These are phyloP conservation scores for Boletus subcaerulescens DNA, from an alignment of 768 basidiomycete genomes.

Conservation along the genomic window DNA sequence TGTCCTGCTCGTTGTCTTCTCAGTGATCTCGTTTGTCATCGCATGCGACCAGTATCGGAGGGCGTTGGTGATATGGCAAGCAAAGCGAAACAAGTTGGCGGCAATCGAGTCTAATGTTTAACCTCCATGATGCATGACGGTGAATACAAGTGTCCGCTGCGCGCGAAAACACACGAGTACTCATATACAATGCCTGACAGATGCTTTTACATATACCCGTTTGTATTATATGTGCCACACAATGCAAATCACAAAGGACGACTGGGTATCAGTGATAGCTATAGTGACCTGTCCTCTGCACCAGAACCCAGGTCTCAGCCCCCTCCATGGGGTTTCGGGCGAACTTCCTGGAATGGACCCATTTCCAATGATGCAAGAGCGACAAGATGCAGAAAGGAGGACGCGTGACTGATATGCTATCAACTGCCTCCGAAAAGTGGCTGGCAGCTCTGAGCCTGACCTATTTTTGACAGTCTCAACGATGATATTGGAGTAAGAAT, in stretches of 20 bases:
- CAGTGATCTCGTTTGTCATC: conserved; percentile 13
- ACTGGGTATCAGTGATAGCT: neutral
- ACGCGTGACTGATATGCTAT: neutral
- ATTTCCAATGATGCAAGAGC: neutral
- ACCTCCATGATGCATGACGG: neutral
- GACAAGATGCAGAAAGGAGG: neutral
- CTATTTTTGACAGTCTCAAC: neutral
- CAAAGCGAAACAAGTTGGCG: conserved; percentile 7
- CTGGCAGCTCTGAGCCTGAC: neutral
- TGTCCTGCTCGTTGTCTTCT: conserved; percentile 11
- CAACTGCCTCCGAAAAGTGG: too few species aligned
- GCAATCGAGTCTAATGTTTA: conserved; percentile 4
- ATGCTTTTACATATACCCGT: neutral
- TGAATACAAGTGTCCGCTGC: neutral
- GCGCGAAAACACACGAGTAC: neutral
- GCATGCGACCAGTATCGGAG: conserved; percentile 23
- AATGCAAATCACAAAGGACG: neutral
- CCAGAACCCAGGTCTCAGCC: too few species aligned
- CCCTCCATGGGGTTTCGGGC: too few species aligned
- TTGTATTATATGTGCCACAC: neutral
- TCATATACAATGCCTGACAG: neutral
- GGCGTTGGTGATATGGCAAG: conserved; percentile 17
- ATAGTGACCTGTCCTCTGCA: neutral
- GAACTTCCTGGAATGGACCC: too few species aligned
- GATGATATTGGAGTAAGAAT: too few species aligned